These are phyloP conservation scores for Kwoniella dendrophila DNA, from an alignment of 768 basidiomycete species.

Conservation along the genomic window DNA sequence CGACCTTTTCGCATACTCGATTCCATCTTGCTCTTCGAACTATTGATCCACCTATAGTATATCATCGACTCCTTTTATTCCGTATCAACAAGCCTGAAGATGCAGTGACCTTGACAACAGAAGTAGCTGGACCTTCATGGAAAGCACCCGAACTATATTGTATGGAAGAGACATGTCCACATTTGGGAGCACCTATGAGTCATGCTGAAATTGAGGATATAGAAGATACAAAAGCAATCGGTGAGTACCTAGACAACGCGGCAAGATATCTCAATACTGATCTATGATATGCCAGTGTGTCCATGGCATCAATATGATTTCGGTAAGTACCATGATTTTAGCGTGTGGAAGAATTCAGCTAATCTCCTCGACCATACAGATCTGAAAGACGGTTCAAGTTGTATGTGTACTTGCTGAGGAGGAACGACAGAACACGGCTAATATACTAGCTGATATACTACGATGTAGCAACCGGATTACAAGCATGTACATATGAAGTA, in stretches of 20 bases:
- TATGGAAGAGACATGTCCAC: conserved; percentile 80
- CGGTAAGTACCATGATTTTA: conserved; percentile 16
- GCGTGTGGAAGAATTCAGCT: neutral
- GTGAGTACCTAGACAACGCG: conserved; percentile 7
- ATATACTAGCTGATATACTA: neutral
- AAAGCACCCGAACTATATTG: conserved; percentile 63
- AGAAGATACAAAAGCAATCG: conserved; percentile 42
- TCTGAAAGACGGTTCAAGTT: conserved; percentile 37
- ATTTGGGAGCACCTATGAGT: conserved; percentile 76
- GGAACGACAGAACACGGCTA: neutral
- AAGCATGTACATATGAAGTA: conserved; percentile 44
- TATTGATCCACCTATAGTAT: conserved; percentile 23
- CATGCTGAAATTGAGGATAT: conserved; percentile 61
- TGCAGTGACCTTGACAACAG: neutral
- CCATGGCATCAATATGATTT: conserved; percentile 53
- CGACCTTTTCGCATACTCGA: conserved; percentile 34
- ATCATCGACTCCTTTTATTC: conserved; percentile 43
- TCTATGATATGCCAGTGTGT: conserved; percentile 23
- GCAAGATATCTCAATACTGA: neutral
- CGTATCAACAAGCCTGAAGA: conserved; percentile 30
- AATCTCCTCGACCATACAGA: conserved; percentile 10
- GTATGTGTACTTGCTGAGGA: conserved; percentile 7
- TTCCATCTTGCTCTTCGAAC: conserved; percentile 42
- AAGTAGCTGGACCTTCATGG: conserved; percentile 20
- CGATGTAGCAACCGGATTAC: conserved; percentile 43